These are phyloP conservation scores for Talaromyces atroroseus DNA, from an alignment of 2,329 filamentous ascomycete species.

Conservation along the genomic window DNA sequence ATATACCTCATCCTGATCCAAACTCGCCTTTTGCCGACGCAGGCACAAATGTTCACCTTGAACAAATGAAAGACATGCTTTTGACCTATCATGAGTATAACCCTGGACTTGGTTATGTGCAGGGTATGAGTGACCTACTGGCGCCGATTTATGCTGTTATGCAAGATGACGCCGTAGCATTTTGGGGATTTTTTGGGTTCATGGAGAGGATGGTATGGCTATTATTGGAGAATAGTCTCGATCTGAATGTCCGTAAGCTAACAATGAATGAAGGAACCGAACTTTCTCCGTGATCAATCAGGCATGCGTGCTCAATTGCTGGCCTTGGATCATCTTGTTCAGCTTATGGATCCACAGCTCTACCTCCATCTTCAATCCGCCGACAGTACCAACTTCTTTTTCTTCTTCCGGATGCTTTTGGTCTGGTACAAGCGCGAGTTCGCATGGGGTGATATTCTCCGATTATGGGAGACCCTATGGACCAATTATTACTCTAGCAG, in stretches of 20 bases:
- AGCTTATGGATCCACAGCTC: constrained; percentile 92
- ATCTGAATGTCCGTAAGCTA: not conserved
- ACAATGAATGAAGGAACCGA: constrained; percentile 62
- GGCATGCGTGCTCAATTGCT: constrained; percentile 91
- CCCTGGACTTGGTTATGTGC: constrained; percentile 88
- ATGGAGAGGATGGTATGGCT: constrained; percentile 79
- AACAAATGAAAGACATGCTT: constrained; percentile 99
- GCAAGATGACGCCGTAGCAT: constrained; percentile 93
- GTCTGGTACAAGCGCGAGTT: constrained; percentile 99
- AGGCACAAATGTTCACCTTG: constrained; percentile 93
- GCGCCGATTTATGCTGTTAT: constrained; percentile 95
- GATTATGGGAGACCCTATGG: constrained; percentile 91
- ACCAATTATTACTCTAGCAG: constrained; percentile 83
- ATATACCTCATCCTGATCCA: constrained; percentile 92
- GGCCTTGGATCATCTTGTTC: constrained; percentile 88
- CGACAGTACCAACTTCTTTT: constrained; percentile 98
- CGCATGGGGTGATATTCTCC: constrained; percentile 76
- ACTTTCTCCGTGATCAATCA: constrained; percentile 91
- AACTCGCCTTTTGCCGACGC: constrained; percentile 88
- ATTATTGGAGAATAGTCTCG: not conserved
- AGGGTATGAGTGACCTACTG: constrained; percentile 96
- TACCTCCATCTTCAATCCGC: constrained; percentile 84
- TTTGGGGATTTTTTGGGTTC: constrained; percentile 93
- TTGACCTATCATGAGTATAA: constrained; percentile 99
- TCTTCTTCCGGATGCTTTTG: constrained; percentile 98